Conservation (phyloP, 2,329 filamentous ascomycete species). For the Apiospora koreana region DNA sequence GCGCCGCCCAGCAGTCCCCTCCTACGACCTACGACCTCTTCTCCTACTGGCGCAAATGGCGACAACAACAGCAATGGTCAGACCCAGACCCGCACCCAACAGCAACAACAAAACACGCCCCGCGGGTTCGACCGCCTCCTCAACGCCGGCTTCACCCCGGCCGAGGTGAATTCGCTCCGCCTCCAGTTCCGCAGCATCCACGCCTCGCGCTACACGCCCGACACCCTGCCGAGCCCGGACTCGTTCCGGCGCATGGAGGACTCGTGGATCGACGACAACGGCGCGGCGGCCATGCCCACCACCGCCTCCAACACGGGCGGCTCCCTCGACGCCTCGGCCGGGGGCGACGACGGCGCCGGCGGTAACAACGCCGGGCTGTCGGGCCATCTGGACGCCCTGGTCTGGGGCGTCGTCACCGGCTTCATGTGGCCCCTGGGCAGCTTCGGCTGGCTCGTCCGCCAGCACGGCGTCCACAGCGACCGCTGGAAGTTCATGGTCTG, state of each 20-base stretch:
- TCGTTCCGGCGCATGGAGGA: constrained; percentile 81
- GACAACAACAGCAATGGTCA: no score
- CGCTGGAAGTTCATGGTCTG: constrained; percentile 85
- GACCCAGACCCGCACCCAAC: not conserved
- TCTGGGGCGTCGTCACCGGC: constrained; percentile 85
- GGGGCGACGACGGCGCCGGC: constrained; percentile 38
- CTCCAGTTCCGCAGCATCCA: constrained; percentile 89
- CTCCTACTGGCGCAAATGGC: not conserved
- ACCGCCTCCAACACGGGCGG: constrained; percentile 34
- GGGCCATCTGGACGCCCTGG: constrained; percentile 77
- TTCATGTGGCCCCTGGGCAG: constrained; percentile 95
- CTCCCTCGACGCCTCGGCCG: constrained; percentile 11
- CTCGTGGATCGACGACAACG: constrained; percentile 80
- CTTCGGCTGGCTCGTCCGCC: constrained; percentile 79
- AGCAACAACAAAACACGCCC: constrained; percentile 43
- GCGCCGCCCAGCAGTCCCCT: constrained; percentile 10
- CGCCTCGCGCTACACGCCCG: constrained; percentile 78
- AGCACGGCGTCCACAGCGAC: constrained; percentile 84
- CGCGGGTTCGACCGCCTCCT: constrained; percentile 89
- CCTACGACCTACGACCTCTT: not conserved
- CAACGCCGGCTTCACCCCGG: constrained; percentile 74
- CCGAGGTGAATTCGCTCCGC: constrained; percentile 82
- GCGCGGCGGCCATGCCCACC: constrained; percentile 31
- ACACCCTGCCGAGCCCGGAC: constrained; percentile 81
- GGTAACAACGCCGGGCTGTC: constrained; percentile 48